Evolutionary conservation across 306 rosid species (phyloP).

Genomic region (Alnus glutinosa): DNA sequence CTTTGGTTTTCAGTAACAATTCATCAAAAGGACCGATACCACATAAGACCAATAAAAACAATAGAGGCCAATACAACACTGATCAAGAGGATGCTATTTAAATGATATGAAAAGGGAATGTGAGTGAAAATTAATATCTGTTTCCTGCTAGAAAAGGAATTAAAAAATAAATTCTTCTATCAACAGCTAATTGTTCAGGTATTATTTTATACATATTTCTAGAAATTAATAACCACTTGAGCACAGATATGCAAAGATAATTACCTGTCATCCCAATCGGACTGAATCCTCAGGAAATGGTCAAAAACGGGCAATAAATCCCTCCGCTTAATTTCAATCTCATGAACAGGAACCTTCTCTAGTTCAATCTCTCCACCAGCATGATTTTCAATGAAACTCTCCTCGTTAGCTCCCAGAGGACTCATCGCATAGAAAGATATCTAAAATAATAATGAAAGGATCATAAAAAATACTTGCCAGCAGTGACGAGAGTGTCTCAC

Average conservation of each 20-base stretch:
- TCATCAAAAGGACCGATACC: not conserved
- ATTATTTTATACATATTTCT: not conserved
- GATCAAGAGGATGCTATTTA: not conserved
- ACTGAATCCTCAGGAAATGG: conserved; percentile 63
- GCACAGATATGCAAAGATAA: conserved; percentile 7
- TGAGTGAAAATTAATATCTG: not conserved
- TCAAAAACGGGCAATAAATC: conserved; percentile 78
- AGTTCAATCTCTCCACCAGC: conserved; percentile 76
- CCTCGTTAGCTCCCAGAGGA: conserved; percentile 47
- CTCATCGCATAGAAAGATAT: conserved; percentile 70
- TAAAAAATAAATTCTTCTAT: not conserved
- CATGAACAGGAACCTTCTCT: conserved; percentile 64
- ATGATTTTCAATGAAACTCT: conserved; percentile 30
- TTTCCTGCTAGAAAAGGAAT: not conserved
- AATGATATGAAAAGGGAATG: not conserved
- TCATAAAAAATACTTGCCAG: conserved; percentile 27
- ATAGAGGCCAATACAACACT: not conserved
- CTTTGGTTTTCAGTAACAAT: not conserved
- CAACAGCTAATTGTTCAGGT: not conserved
- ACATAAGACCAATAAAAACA: not conserved
- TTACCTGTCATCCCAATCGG: conserved; percentile 82
- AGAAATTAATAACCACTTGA: not conserved
- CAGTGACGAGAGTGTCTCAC: conserved; percentile 20
- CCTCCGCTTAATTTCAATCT: conserved; percentile 79
- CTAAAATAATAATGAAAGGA: conserved; percentile 40